phyloP scores from a whole-genome alignment of 2,329 filamentous ascomycete species.

The Tolypocladium album region DNA sequence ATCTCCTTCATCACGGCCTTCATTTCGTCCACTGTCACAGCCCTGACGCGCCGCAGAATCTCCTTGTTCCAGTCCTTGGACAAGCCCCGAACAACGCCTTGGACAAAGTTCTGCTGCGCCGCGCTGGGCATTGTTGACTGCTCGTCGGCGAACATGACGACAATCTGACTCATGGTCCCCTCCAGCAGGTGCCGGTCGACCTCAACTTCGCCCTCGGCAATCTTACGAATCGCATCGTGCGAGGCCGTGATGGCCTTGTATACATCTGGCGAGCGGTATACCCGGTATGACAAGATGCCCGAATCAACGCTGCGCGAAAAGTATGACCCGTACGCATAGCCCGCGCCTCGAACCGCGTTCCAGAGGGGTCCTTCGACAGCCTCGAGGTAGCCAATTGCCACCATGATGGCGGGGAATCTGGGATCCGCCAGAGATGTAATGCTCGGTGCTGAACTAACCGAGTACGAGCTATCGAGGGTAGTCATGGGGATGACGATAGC shows the following conservation, averaged over 20 bases:
- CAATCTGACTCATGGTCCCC: slow-evolving; percentile 81
- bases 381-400: slow-evolving; percentile 85
- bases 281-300: slow-evolving; percentile 71
- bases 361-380: slow-evolving; percentile 90
- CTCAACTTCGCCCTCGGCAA: slow-evolving; percentile 57
- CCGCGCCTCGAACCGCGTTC: slow-evolving; percentile 85
- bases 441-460: slow-evolving; percentile 63
- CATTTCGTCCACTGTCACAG: slow-evolving; percentile 68
- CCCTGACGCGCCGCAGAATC: slow-evolving; percentile 66
- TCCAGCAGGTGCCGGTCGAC: slow-evolving; percentile 80
- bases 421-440: slow-evolving; percentile 67
- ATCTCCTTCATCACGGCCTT: slow-evolving; percentile 62
- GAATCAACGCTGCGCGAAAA: slow-evolving; percentile 70
- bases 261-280: slow-evolving; percentile 84
- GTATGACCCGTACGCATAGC: slow-evolving; percentile 79
- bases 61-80: slow-evolving; percentile 67
- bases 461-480: slow-evolving; percentile 85
- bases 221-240: slow-evolving; percentile 61
- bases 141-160: slow-evolving; percentile 77
- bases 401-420: slow-evolving; percentile 70
- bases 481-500: slow-evolving; percentile 82
- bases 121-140: slow-evolving; percentile 77
- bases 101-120: slow-evolving; percentile 73
- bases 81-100: slow-evolving; percentile 67
- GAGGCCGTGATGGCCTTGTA: slow-evolving; percentile 76